Percentiles rank a stretch among this genome's conserved stretches.
phyloP scores from a whole-genome alignment of 306 rosid genomes.

The Citrullus amarus region DNA sequence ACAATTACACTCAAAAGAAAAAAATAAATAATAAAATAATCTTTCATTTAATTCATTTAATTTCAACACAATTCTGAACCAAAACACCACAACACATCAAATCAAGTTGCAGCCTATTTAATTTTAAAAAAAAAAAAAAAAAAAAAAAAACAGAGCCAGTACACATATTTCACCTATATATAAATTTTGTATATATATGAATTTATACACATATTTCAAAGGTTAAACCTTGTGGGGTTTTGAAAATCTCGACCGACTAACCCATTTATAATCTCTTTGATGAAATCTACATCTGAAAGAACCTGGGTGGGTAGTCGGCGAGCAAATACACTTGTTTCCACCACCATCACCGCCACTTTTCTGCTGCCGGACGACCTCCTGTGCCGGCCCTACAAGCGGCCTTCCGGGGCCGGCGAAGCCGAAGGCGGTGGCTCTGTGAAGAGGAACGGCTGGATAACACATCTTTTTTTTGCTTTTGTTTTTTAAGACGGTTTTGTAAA shows the following conservation, averaged over 20 bases:
- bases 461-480: background rate
- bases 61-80: background rate
- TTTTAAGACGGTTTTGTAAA: no score
- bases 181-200: background rate
- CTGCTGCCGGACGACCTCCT: background rate
- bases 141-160: background rate
- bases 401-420: background rate
- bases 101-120: background rate
- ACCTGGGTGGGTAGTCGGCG: conserved; percentile 12
- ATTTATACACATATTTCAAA: background rate
- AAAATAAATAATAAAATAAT: background rate
- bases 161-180: background rate
- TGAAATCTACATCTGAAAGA: conserved; percentile 10
- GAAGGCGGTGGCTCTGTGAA: background rate
- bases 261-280: conserved; percentile 6
- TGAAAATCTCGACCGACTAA: background rate
- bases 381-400: background rate
- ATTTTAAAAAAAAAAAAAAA: no score
- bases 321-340: conserved; percentile 6
- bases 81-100: background rate
- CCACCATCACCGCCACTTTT: background rate
- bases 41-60: background rate
- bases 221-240: background rate
- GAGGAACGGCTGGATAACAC: background rate
- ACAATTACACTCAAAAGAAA: background rate